Conservation (phyloP, 2,329 filamentous ascomycete species). For the Aspergillus sp. region DNA sequence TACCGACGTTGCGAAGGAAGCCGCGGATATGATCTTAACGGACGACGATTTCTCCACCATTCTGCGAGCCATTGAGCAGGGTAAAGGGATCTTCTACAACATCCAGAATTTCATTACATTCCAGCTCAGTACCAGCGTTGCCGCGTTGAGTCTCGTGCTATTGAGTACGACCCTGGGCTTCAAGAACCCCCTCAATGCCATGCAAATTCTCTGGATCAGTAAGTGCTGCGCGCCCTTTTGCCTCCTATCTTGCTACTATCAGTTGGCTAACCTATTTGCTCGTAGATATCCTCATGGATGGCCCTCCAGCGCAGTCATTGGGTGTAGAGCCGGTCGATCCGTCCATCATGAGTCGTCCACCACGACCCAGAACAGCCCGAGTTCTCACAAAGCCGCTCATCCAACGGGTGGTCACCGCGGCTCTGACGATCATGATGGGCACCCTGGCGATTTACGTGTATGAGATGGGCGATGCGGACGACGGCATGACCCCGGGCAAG, state of each 20-base stretch:
- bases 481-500: conserved; percentile 38
- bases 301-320: conserved; percentile 92
- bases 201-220: conserved; percentile 99
- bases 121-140: conserved; percentile 94
- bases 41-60: conserved; percentile 92
- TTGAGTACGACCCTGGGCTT: conserved; percentile 90
- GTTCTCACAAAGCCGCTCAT: conserved; percentile 86
- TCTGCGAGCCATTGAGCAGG: conserved; percentile 92
- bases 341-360: conserved; percentile 88
- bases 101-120: conserved; percentile 99
- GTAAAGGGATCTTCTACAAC: conserved; percentile 99
- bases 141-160: conserved; percentile 85
- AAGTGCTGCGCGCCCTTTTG: conserved; percentile 42
- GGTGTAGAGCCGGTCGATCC: conserved; percentile 94
- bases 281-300: conserved; percentile 98
- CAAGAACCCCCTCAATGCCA: conserved; percentile 93
- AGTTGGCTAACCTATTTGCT: conserved; percentile 24
- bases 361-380: conserved; percentile 79
- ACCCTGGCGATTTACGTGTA: conserved; percentile 88
- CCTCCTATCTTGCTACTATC: not conserved
- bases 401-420: conserved; percentile 80
- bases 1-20: conserved; percentile 96
- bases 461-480: conserved; percentile 76
- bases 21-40: conserved; percentile 82
- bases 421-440: conserved; percentile 85